Conservation (phyloP, 352 stramenopile species). For the Globisporangium nodosum region DNA sequence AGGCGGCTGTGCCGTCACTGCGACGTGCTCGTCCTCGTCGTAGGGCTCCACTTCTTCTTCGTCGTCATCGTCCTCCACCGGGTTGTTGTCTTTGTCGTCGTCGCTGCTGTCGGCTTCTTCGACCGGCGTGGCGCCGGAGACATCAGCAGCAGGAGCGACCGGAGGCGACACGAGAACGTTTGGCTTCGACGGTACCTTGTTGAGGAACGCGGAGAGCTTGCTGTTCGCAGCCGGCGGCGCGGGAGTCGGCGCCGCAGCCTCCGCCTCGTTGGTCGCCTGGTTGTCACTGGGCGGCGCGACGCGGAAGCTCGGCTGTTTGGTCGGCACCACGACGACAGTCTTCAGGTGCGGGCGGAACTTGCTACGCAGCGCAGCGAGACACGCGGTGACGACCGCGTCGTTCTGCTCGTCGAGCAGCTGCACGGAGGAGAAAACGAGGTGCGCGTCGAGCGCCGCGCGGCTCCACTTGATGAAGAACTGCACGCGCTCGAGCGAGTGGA, state of each 20-base stretch:
- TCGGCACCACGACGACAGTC: background rate
- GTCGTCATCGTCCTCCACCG: constrained; percentile 4
- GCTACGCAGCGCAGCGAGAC: constrained; percentile 47
- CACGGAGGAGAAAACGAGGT: constrained; percentile 72
- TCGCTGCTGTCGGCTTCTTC: constrained; percentile 5
- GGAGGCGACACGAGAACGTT: constrained; percentile 17
- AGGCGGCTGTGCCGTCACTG: constrained; percentile 1
- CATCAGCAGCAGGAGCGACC: constrained; percentile 4
- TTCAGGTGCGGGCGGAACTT: constrained; percentile 39
- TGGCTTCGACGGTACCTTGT: constrained; percentile 43
- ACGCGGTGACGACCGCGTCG: constrained; percentile 49
- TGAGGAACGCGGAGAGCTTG: constrained; percentile 59
- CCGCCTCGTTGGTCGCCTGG: constrained; percentile 4
- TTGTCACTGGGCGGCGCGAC: constrained; percentile 5
- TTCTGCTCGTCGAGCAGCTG: constrained; percentile 80
- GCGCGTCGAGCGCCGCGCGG: constrained; percentile 53
- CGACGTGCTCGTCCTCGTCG: constrained; percentile 2
- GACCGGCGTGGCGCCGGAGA: background rate
- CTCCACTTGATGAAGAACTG: constrained; percentile 86
- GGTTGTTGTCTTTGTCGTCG: constrained; percentile 7
- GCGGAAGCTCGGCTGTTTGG: constrained; percentile 3
- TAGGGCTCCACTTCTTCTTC: constrained; percentile 1
- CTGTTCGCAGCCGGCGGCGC: constrained; percentile 10
- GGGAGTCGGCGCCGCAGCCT: background rate
- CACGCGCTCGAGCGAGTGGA: constrained; percentile 79